These are phyloP conservation scores for Aaosphaeria arxii DNA, from an alignment of 2,329 filamentous ascomycete species.

Conservation along the genomic window DNA sequence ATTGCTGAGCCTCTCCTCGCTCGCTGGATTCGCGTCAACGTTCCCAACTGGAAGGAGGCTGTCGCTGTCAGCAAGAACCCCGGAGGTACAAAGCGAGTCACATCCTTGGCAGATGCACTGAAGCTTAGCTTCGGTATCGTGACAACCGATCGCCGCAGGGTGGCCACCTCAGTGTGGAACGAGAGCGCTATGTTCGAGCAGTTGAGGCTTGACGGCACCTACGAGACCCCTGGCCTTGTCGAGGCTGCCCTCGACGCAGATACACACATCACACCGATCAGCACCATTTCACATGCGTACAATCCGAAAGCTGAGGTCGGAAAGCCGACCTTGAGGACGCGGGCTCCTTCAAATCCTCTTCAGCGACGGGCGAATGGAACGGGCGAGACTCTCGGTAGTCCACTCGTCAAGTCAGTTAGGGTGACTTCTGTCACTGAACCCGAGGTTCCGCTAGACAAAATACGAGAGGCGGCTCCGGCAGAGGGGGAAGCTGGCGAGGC, in stretches of 20 bases:
- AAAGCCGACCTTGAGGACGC: slow-evolving; percentile 23
- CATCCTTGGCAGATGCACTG: slow-evolving; percentile 88
- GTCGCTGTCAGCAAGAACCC: slow-evolving; percentile 99
- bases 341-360: slow-evolving; percentile 24
- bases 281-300: slow-evolving; percentile 12
- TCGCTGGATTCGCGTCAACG: slow-evolving; percentile 89
- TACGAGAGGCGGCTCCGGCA: slow-evolving; percentile 16
- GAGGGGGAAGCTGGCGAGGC: slow-evolving; percentile 7
- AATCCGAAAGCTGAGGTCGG: slow-evolving; percentile 23
- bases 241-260: slow-evolving; percentile 31
- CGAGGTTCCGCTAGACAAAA: slow-evolving; percentile 23
- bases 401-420: slow-evolving; percentile 34
- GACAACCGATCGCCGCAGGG: slow-evolving; percentile 66
- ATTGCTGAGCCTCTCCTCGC: slow-evolving; percentile 94
- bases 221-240: slow-evolving; percentile 34
- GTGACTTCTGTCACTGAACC: slow-evolving; percentile 32
- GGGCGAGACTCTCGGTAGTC: slow-evolving; percentile 23
- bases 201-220: slow-evolving; percentile 40
- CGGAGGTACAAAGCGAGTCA: slow-evolving; percentile 94
- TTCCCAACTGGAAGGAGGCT: slow-evolving; percentile 82
- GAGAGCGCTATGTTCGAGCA: slow-evolving; percentile 71
- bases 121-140: slow-evolving; percentile 98
- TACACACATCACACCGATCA: slow-evolving; percentile 29
- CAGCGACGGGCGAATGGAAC: slow-evolving; percentile 27
- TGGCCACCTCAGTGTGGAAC: slow-evolving; percentile 54